Percentiles rank a stretch among this genome's conserved stretches.
These are phyloP conservation scores for Apiotrichum sp. DNA, from an alignment of 1,284 basidiomycete genomes.

Conservation along the genomic window DNA sequence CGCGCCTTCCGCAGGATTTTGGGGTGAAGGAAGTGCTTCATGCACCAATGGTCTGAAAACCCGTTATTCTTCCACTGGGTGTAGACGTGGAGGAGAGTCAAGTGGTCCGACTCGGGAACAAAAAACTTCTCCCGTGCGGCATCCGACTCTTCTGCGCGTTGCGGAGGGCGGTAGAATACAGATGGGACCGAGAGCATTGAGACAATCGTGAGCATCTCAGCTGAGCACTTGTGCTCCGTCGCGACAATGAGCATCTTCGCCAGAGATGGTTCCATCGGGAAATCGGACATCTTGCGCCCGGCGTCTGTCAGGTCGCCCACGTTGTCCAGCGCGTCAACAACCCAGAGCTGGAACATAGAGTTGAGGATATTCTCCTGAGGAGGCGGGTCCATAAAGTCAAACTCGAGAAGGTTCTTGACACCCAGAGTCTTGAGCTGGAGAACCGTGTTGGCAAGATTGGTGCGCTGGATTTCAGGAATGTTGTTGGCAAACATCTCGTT, in stretches of 20 bases:
- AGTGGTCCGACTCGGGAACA: slow-evolving; percentile 94
- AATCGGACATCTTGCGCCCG: slow-evolving; percentile 96
- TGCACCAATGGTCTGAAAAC: slow-evolving; percentile 86
- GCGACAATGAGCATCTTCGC: slow-evolving; percentile 97
- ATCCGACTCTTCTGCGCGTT: slow-evolving; percentile 91
- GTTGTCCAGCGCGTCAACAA: slow-evolving; percentile 93
- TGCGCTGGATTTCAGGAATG: slow-evolving; percentile 96
- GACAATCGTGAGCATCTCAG: slow-evolving; percentile 96
- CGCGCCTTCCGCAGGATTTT: slow-evolving; percentile 91
- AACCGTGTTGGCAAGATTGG: slow-evolving; percentile 95
- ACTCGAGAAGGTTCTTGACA: slow-evolving; percentile 89
- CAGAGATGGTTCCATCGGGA: slow-evolving; percentile 96
- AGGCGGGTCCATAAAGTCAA: slow-evolving; percentile 99
- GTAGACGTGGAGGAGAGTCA: slow-evolving; percentile 93
- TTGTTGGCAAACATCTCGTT: slow-evolving; percentile 97
- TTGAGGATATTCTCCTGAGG: slow-evolving; percentile 84
- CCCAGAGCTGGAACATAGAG: slow-evolving; percentile 99
- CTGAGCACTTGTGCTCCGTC: slow-evolving; percentile 85
- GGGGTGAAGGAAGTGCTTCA: slow-evolving; percentile 92
- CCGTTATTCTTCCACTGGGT: slow-evolving; percentile 96
- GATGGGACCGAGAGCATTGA: slow-evolving; percentile 97
- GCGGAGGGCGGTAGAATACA: slow-evolving; percentile 93
- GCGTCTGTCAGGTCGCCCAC: slow-evolving; percentile 89
- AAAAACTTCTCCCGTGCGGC: slow-evolving; percentile 97
- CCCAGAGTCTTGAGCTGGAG: slow-evolving; percentile 90